These are phyloP conservation scores for Logfia minima DNA, from an alignment of 129 eudicot species.

Conservation along the genomic window DNA sequence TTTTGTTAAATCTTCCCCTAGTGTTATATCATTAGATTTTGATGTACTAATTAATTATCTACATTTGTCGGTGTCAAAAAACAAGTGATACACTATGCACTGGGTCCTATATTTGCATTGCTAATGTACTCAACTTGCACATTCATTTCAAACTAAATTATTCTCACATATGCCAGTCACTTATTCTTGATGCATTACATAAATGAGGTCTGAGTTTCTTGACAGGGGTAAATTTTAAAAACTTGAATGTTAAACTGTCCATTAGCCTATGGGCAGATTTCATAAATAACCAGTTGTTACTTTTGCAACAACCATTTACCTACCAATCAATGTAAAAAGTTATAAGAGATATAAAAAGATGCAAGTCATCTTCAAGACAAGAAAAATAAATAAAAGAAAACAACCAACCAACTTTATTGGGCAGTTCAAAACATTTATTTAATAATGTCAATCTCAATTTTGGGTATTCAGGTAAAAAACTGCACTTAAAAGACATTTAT, in stretches of 20 bases:
- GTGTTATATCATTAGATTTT: not conserved
- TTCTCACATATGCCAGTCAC: not conserved
- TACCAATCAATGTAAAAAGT: conserved; percentile 13
- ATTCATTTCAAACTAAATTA: not conserved
- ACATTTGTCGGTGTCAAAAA: not conserved
- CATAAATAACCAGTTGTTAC: conserved; percentile 15
- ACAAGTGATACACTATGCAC: not conserved
- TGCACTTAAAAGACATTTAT: conserved; percentile 21
- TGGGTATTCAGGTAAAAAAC: conserved; percentile 27
- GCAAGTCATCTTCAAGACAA: conserved; percentile 16
- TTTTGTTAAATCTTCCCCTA: not conserved
- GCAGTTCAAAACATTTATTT: conserved; percentile 31
- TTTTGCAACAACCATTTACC: conserved; percentile 20
- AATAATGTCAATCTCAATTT: conserved; percentile 15
- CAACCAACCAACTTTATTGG: conserved; percentile 31
- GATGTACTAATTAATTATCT: not conserved
- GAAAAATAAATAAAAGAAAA: conserved; percentile 1
- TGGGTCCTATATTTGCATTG: not conserved
- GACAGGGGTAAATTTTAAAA: not conserved
- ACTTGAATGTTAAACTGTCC: conserved; percentile 32
- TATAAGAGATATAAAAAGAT: not conserved
- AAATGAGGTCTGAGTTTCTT: not conserved
- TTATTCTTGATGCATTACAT: not conserved
- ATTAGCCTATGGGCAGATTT: conserved; percentile 28
- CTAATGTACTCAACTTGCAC: not conserved